Base-by-base conservation (phyloP, 352 stramenopile species). In the Globisporangium echinulatum region DNA sequence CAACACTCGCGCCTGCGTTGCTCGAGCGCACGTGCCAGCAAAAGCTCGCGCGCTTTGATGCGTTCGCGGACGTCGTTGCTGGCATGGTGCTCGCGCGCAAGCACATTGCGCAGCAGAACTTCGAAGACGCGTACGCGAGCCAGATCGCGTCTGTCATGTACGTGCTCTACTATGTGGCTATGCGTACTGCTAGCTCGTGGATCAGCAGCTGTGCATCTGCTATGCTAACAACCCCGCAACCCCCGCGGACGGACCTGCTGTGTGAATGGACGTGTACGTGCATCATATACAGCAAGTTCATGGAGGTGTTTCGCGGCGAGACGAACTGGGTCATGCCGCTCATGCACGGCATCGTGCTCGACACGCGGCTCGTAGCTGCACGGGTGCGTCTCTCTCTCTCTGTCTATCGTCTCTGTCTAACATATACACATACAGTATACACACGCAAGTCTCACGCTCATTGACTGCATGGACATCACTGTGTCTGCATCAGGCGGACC, bases 261-360 rank as follows among this genome's bases (percentile, higher is more conserved):
- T 44, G 40, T 17, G 42, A 14, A 11, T 13, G 11, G 42, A 46
- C 42, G 4, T 46, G 42, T 46, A 13, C 42, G 42, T 13, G 25
- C 25, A 51, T n/a, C 25, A 33, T 33, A 33, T 1, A 33, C 46
- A 90, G 80, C 51, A 92, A 94, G 59, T 92, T 94, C 48, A 92
- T 94, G 78, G 83, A 92, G 67, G 68, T 94, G 43, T 92, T 93
- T 66, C 70, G 83, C 13, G 80, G 73, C 44, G 82, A 92, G 69
- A 91, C 79, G 51, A 93, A 91, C 67, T 94, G 85, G 85, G 75
- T 94, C 56, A 77, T 92, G 63, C 83, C 85, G 13, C 82, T 92
- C 57, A 69, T 94, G 46, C 83, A 94, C 58, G 82, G 82, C 36
- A 59, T 94, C 39, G 88, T 87, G 52, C 73, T 91, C 54, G 85